A percentile compares a stretch with the other conserved stretches of the same genome.
Evolutionary conservation across 768 basidiomycete species (phyloP).

Genomic region (Podaxis pistillaris): DNA sequence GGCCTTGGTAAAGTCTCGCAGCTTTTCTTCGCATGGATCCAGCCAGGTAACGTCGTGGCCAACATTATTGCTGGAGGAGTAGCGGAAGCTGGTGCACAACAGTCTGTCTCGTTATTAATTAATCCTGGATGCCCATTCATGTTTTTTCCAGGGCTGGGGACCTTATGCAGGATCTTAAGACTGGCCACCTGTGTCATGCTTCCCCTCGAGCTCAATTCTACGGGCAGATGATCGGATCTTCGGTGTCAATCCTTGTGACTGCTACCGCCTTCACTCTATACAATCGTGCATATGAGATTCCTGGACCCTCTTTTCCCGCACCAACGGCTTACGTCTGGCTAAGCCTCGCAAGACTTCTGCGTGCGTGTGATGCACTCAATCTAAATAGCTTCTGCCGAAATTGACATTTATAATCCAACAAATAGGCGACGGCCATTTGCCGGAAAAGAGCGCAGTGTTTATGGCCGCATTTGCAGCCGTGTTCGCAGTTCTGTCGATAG

Average conservation of each 20-base stretch:
- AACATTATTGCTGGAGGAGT: slow-evolving; percentile 97
- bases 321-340: slow-evolving; percentile 96
- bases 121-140: background rate
- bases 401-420: slow-evolving; percentile 24
- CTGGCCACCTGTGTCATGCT: slow-evolving; percentile 88
- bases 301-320: slow-evolving; percentile 93
- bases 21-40: slow-evolving; percentile 89
- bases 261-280: slow-evolving; percentile 87
- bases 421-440: slow-evolving; percentile 79
- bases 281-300: slow-evolving; percentile 82
- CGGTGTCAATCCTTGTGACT: slow-evolving; percentile 85
- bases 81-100: slow-evolving; percentile 93
- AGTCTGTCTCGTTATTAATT: slow-evolving; percentile 43
- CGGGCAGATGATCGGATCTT: slow-evolving; percentile 88
- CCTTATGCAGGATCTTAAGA: slow-evolving; percentile 98
- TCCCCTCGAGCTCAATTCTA: slow-evolving; percentile 94
- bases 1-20: slow-evolving; percentile 96
- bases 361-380: slow-evolving; percentile 39
- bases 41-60: slow-evolving; percentile 94
- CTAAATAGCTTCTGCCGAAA: background rate
- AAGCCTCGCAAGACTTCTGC: slow-evolving; percentile 69
- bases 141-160: slow-evolving; percentile 73
- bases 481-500: slow-evolving; percentile 64
- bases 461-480: slow-evolving; percentile 77
- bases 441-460: slow-evolving; percentile 68